Evolutionary conservation across 495 filamentous ascomycete genomes (phyloP), one percentile per base, ranked within the genome.

Genomic region (Penicillium ucsense): DNA sequence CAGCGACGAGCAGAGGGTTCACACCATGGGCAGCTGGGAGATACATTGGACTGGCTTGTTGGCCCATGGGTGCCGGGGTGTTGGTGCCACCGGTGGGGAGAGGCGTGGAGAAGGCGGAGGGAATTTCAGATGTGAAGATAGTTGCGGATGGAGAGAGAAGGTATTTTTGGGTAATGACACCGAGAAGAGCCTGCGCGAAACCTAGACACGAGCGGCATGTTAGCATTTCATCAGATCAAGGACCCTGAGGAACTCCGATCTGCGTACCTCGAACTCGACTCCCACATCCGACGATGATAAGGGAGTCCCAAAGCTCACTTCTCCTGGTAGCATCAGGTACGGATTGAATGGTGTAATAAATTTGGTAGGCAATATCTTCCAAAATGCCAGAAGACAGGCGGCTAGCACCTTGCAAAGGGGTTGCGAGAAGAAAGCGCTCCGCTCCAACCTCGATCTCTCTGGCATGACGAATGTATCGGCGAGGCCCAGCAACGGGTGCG

Each of bases 51-150:
- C 68, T 65, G 6, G 72, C 64, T 41, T 66, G 61, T 30, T 42
- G 43, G 3, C 43, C 79, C 20, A 79, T 71, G 43, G 79, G 83
- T 6, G 81, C 84, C 0, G 92, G 92, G 0, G 92, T 98, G 62
- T 89, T 91, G 12, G 91, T 83, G 11, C 92, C 92, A 12, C 92
- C 92, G 0, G 92, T 98, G 5, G 87, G 89, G 35, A 81, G 75
- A 8, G 92, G 92, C 0, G 92, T 97, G 38, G 85, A 86, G 60
- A 94, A 77, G 64, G 89, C 88, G 1, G 86, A 92, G 12, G 89
- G 89, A 33, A 98, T 80, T 66, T 98, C 92, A 39, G 87, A 94
- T 34, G 88, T 94, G 74, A 98, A 98, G 57, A 97, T 97, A 34
- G 89, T 95, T 27, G 85, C 89, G 37, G 86, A 90, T 0, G 92